A percentile compares a stretch with the other conserved stretches of the same genome.
phyloP scores from a whole-genome alignment of 106 monocot genomes.

The Narthecium ossifragum region DNA sequence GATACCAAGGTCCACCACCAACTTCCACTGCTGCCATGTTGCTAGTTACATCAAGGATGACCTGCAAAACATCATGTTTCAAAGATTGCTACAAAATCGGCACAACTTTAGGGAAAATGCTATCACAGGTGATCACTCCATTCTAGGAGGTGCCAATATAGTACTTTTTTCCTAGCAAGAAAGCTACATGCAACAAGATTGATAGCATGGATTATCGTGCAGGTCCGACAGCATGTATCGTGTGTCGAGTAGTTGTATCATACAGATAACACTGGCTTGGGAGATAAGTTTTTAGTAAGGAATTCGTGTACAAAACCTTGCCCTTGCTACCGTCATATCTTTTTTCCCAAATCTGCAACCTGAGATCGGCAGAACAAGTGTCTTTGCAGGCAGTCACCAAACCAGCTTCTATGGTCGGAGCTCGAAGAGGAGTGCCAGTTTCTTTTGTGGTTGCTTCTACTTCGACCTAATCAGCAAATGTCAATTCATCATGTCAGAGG shows the following conservation, averaged over 20 bases:
- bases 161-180: too few relatives aligned
- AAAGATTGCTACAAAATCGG: too few relatives aligned
- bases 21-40: conserved; percentile 91
- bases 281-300: neutral
- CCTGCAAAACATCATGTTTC: too few relatives aligned
- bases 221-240: too few relatives aligned
- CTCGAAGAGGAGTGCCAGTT: conserved; percentile 80
- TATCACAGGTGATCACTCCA: too few relatives aligned
- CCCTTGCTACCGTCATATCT: conserved; percentile 72
- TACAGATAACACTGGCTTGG: too few relatives aligned
- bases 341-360: conserved; percentile 76
- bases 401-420: conserved; percentile 86
- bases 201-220: too few relatives aligned
- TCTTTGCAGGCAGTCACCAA: conserved; percentile 82
- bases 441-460: conserved; percentile 69
- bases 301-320: conserved; percentile 40
- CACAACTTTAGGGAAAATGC: too few relatives aligned
- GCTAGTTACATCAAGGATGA: conserved; percentile 81
- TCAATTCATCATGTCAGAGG: too few relatives aligned
- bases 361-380: conserved; percentile 77
- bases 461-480: conserved; percentile 53
- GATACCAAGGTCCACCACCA: conserved; percentile 94
- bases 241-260: too few relatives aligned
- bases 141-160: too few relatives aligned
- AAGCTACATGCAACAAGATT: too few relatives aligned